Evolutionary conservation across 1,139 yeast species (phyloP), one percentile per base, ranked within the genome.

Genomic region (Yamadazyma trypodendri): DNA sequence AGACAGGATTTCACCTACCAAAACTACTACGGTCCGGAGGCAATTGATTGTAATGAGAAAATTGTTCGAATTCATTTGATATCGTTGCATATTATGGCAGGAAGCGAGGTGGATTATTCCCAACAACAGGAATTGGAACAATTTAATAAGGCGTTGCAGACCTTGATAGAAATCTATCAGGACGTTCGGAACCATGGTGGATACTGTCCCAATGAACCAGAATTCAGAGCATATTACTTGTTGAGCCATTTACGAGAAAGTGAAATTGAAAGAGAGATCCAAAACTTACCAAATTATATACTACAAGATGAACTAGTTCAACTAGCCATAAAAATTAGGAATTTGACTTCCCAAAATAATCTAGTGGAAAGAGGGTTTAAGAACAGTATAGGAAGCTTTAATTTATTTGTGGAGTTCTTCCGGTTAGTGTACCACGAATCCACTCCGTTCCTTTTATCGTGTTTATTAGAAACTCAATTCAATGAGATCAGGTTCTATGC

Each of bases 1-100:
- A 75, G 99, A 53, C 97, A 94, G 59, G 99, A 94, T 58, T 94
- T 94, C 58, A 90, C 97, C 0, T 89, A 88, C 54, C 99, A 94
- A 56, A 92, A 92, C 55, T 90, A 83, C 50, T 83, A 82, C 35
- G 98, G 98, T 0, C 87, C 92, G 1, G 97, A 92, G 56, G 95
- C 97, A 0, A 77, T 92, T 10, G 94, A 84, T 46, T 92, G 98
- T 61, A 87, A 88, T 52, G 98, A 94, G 58, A 70, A 84, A 37
- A 94, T 94, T 51, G 97, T 90, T 3, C 65, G 99, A 37, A 84
- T 90, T 23, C 99, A 94, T 56, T 71, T 92, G 28, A 55, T 87
- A 15, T 83, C 87, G 1, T 63, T 90, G 32, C 98, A 94, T 63
- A 65, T 84, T 1, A 89, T 94, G 97, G 85, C 96, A 0, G 84